Base-by-base conservation (phyloP, 306 rosid genomes). In the Vicia sativa region DNA sequence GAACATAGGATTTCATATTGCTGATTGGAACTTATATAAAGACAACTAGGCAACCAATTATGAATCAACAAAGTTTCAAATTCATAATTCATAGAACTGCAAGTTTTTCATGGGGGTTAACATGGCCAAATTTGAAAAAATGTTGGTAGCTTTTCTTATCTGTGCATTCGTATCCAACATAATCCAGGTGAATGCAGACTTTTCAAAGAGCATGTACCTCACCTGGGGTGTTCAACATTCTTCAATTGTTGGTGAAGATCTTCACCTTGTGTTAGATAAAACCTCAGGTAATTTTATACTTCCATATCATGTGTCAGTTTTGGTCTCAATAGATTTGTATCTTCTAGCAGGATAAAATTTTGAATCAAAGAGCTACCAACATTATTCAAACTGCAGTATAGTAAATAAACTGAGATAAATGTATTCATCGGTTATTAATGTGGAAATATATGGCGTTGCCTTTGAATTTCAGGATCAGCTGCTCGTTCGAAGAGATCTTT, bases 201-300 rank as follows among this genome's bases (percentile, higher is more conserved):
- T 81, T 55, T 71, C 87, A 6, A 71, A 82, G 78, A 90, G 85
- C 77, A 84, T 84, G 88, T 68, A 70, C 65, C 48, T 91, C 70
- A 75, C 69, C 11, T 82, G 89, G 86, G 92, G 92, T 39, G 43
- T 35, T 60, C 78, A 76, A 56, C 85, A 78, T 19, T 81, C 90
- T 34, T 34, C 80, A 55, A 68, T 87, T 67, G 15, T 18, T 62
- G 91, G 85, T 34, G 90, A 87, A 16, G 84, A 83, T 68, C 89
- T 88, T 73, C 81, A 84, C 37, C 92, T 91, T 18, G 92, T 84
- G 65, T 79, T 86, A 43, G 87, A 84, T 76, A 70, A 62, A 72
- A 69, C 77, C 62, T 78, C 92, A 72, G 92, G 95, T 88, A 62
- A 29, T 34, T 25, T 16, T 52, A 46, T 53, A 34, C 18, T 68